Evolutionary conservation across 2,329 filamentous ascomycete species (phyloP).

Genomic region (Teratosphaeriaceae sp.): DNA sequence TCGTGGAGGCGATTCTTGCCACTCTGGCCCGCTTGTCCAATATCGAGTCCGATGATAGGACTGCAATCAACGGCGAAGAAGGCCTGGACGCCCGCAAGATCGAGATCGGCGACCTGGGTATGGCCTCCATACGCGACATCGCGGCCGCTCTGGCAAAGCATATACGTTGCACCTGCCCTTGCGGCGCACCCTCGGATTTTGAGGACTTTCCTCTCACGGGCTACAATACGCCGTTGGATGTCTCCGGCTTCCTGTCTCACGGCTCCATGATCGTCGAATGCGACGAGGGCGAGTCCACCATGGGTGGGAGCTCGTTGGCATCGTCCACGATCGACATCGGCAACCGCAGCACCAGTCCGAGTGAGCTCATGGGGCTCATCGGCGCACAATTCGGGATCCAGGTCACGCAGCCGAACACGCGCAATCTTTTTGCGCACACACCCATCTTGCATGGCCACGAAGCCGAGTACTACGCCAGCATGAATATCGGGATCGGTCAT

Average conservation of each 20-base stretch:
- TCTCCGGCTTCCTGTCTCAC: neutral
- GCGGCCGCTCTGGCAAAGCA: neutral
- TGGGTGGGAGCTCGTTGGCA: neutral
- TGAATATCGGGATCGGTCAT: neutral
- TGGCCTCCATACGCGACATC: neutral
- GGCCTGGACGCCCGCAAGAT: neutral
- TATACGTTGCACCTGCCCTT: constrained; percentile 1
- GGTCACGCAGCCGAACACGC: neutral
- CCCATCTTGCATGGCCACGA: constrained; percentile 1
- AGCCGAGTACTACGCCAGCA: neutral
- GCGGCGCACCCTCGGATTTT: neutral
- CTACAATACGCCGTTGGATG: neutral
- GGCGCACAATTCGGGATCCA: neutral
- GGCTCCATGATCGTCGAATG: constrained; percentile 2
- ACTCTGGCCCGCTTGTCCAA: neutral
- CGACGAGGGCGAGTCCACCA: neutral
- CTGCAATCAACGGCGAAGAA: constrained; percentile 1
- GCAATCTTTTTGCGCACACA: neutral
- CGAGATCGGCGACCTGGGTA: constrained; percentile 3
- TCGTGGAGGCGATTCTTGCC: neutral
- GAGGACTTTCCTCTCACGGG: neutral
- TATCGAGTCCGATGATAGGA: neutral
- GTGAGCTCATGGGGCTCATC: neutral
- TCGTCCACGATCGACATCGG: neutral
- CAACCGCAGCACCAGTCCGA: neutral